A percentile compares a stretch with the other conserved stretches of the same genome.
Conservation (phyloP, 495 filamentous ascomycete genomes). For the Mytilinidion resinicola region DNA sequence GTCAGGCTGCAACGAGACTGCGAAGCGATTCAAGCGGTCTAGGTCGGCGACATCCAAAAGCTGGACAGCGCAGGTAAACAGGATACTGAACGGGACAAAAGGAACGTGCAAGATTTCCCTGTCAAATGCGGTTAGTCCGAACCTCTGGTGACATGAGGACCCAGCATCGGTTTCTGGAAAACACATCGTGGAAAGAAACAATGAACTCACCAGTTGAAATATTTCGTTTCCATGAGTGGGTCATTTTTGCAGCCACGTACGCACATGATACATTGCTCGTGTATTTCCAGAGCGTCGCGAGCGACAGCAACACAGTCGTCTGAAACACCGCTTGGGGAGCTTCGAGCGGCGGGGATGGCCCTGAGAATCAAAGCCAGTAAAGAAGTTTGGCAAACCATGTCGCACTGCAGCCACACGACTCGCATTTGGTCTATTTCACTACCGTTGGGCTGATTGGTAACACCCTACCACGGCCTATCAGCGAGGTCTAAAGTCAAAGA, state of each 20-base stretch:
- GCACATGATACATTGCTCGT: conserved; percentile 24
- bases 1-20: conserved; percentile 15
- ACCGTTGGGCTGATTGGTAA: not conserved
- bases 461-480: too few species aligned
- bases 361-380: conserved; percentile 28
- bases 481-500: too few species aligned
- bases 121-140: not conserved
- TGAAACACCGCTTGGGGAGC: conserved; percentile 10
- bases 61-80: conserved; percentile 30
- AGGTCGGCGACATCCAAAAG: conserved; percentile 23
- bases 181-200: conserved; percentile 1
- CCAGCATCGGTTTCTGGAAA: not conserved
- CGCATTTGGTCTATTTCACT: conserved; percentile 8
- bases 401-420: conserved; percentile 18
- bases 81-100: conserved; percentile 32
- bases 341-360: conserved; percentile 17
- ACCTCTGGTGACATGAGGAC: not conserved
- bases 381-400: conserved; percentile 28
- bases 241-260: conserved; percentile 21
- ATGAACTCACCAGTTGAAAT: conserved; percentile 28
- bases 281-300: conserved; percentile 27
- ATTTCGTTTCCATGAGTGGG: conserved; percentile 25
- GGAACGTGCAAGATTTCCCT: conserved; percentile 29
- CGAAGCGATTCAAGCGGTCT: conserved; percentile 24
- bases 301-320: conserved; percentile 28